Base-by-base conservation (phyloP, 2,329 filamentous ascomycete genomes). In the Aspergillus eucalypticola region DNA sequence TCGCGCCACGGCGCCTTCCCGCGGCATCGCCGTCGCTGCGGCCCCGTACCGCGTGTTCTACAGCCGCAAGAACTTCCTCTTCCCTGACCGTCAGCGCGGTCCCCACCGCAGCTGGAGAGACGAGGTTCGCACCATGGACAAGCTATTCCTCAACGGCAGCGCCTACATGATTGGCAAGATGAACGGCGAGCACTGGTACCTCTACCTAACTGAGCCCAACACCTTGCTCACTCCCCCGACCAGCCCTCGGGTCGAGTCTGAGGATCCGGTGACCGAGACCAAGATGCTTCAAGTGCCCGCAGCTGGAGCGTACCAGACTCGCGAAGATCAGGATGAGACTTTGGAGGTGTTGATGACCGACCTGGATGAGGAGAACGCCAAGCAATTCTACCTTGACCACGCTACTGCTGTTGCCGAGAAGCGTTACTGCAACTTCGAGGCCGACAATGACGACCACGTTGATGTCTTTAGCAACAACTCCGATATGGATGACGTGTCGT, bases 161-260 rank as follows among this genome's bases (percentile, higher is more conserved):
- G 95, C 95, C 54, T 99, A 99, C 78, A 96, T 98, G 93, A 96
- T 99, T 66, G 95, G 95, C 72, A 98, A 97, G 81, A 98, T 98
- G 94, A 99, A 99, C 69, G 94, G 95, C 60, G 95, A 99, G 76
- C 95, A 99, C 71, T 99, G 95, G 95, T 98, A 98, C 75, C 82
- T 99, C 58, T 99, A 99, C 80, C 88, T 98, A 71, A 98, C 95
- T 11, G 91, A 91, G 54, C 94, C 95, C 17, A 88, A 90, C 74
- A 88, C 86, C 51, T 82, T 86, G 56, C 82, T 96, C 66, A 96
- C 93, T 0, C 92, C 93, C 5, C 93, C 94, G 59, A 83, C 88
- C 29, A 96, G 90, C 10, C 93, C 94, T 5, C 71, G 71, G 48
- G 73, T 70, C 48, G 79, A 84, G 69, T 84, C 84, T 1, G 80